Percentiles rank a stretch among this genome's conserved stretches.
phyloP scores from a whole-genome alignment of 345 rosid species.

The Gossypium australe region DNA sequence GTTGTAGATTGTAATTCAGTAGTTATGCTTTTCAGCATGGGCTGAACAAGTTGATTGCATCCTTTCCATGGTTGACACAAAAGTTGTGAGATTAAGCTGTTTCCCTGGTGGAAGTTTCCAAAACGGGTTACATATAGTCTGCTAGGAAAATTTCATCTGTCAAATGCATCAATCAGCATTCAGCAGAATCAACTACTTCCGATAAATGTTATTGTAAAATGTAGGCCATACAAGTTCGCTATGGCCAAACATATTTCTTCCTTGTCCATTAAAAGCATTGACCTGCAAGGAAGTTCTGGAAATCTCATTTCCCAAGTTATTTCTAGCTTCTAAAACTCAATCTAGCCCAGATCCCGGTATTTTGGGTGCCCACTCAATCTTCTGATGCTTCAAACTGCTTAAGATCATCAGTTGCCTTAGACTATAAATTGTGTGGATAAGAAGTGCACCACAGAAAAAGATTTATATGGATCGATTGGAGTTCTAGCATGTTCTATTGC shows the following conservation, averaged over 20 bases:
- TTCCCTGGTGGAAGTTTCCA: not conserved
- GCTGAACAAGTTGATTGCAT: not conserved
- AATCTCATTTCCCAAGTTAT: not conserved
- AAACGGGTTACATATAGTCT: not conserved
- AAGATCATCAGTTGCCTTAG: not conserved
- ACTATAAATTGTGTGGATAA: not conserved
- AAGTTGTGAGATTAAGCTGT: not conserved
- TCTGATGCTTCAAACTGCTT: constrained; percentile 3
- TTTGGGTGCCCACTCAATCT: not conserved
- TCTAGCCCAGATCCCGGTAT: not conserved
- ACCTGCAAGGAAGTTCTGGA: not conserved
- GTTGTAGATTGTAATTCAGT: not conserved
- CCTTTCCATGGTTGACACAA: not conserved
- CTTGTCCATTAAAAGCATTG: not conserved
- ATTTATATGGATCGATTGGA: not conserved
- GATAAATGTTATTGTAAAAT: not conserved
- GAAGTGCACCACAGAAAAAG: not conserved
- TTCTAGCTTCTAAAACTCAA: not conserved
- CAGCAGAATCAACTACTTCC: not conserved
- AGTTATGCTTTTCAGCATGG: constrained; percentile 4
- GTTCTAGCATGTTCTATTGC: not conserved
- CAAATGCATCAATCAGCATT: not conserved
- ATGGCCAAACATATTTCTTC: not conserved
- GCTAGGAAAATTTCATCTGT: not conserved
- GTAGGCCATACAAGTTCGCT: not conserved